Conservation (phyloP, 331 rosid genomes). For the Erythrophleum ivorense region DNA sequence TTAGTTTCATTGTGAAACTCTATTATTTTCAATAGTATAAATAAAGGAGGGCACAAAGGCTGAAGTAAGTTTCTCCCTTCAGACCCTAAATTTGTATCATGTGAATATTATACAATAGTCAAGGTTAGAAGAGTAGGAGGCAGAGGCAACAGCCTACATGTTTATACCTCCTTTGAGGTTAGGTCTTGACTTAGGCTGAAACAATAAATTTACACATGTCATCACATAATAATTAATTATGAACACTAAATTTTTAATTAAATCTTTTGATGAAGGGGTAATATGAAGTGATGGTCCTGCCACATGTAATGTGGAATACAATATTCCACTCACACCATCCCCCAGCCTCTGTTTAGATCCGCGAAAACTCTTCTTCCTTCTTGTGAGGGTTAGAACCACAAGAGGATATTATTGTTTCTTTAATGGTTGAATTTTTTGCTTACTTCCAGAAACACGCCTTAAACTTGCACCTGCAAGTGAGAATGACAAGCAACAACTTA, state of each 20-base stretch:
- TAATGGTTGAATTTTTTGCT: slow-evolving; percentile 34
- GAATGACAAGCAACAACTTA: slow-evolving; percentile 77
- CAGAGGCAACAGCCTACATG: slow-evolving; percentile 47
- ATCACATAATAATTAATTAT: not conserved
- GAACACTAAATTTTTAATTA: not conserved
- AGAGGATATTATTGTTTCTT: slow-evolving; percentile 7
- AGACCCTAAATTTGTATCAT: no score
- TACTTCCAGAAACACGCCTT: slow-evolving; percentile 68
- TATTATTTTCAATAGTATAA: not conserved
- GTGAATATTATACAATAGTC: no score
- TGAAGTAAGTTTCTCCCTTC: no score
- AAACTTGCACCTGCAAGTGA: slow-evolving; percentile 88
- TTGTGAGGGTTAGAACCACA: slow-evolving; percentile 12
- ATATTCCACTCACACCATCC: slow-evolving; percentile 7
- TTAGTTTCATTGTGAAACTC: not conserved
- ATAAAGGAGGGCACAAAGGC: slow-evolving; percentile 20
- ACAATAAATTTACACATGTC: not conserved
- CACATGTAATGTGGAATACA: not conserved
- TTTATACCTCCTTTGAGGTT: slow-evolving; percentile 17
- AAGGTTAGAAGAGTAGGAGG: slow-evolving; percentile 42
- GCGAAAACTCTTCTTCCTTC: slow-evolving; percentile 33
- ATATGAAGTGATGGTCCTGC: not conserved
- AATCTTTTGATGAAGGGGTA: not conserved
- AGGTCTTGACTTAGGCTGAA: slow-evolving; percentile 33
- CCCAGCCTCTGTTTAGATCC: slow-evolving; percentile 36